phyloP scores from a whole-genome alignment of 176 grass and related monocot genomes.

The Oryza brachyantha region DNA sequence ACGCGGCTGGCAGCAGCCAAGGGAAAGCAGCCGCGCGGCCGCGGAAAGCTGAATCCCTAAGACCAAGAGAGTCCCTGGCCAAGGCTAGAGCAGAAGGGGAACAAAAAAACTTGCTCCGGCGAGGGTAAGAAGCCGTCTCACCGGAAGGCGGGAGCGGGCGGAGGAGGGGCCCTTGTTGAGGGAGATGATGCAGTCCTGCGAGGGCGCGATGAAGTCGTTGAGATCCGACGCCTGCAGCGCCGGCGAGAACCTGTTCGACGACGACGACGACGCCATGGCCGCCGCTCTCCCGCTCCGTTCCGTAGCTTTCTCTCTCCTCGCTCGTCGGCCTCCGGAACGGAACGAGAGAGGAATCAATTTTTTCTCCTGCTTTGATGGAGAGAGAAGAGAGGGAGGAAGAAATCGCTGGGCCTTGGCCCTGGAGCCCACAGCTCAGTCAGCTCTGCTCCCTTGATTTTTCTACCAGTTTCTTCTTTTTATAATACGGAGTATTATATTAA shows the following conservation, averaged over 20 bases:
- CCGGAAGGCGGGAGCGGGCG: conserved; percentile 43
- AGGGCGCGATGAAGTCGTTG: conserved; percentile 98
- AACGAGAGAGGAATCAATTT: background rate
- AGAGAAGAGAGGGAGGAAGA: background rate
- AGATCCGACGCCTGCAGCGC: conserved; percentile 90
- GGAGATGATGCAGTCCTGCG: conserved; percentile 87
- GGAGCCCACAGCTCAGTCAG: background rate
- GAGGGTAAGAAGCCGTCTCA: background rate
- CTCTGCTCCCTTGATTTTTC: background rate
- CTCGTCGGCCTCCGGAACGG: background rate
- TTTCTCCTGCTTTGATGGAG: conserved; percentile 6
- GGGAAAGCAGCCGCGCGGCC: background rate
- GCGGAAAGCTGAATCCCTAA: background rate
- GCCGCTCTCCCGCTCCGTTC: background rate
- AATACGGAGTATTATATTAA: too few species aligned
- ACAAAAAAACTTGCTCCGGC: background rate
- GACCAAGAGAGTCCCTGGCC: background rate
- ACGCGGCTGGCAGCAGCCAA: too few species aligned
- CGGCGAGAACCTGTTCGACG: conserved; percentile 87
- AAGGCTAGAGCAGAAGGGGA: background rate
- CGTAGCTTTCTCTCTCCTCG: too few species aligned
- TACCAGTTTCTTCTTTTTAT: background rate
- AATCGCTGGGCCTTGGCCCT: background rate
- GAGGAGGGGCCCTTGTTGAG: conserved; percentile 62
- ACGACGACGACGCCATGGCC: conserved; percentile 60